Evolutionary conservation across 192 early-diverging fungal genomes (phyloP), one percentile per base, ranked within the genome.

Genomic region (Mortierella claussenii): DNA sequence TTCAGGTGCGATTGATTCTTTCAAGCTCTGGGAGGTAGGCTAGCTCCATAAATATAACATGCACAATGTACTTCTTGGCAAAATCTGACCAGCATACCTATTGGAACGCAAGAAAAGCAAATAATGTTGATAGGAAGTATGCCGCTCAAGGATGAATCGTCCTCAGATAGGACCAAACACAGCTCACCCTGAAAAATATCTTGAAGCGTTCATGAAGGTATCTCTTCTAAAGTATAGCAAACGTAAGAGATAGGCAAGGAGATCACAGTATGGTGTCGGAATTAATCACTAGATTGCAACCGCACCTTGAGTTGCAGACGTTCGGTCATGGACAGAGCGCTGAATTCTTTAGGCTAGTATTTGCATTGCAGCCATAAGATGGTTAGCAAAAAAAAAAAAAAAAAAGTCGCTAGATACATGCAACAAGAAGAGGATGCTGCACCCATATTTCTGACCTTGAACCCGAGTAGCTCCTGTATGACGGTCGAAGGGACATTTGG

Each of bases 151-250:
- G 5, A 13, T 20, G 44, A 1, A 0, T 18, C n/a, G 33, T 27
- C 45, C 9, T 54, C 1, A 40, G 21, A 23, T 30, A 1, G 0
- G 26, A 34, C 23, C n/a, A 31, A 7, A 53, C n/a, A n/a, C n/a
- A n/a, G n/a, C n/a, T 40, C 32, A 76, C 73, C 48, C 67, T 76
- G 59, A 76, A 76, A 37, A 61, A 56, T 3, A 76, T 24, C 46
- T 76, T 76, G 53, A 56, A 66, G 1, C 73, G 63, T 40, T 76
- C 73, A 13, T 67, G 37, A 32, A 51, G 67, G 37, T 55, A 27
- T 3, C 57, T 54, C n/a, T 51, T 60, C 73, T 76, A 60, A 53
- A 53, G 12, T 15, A 23, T 40, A n/a, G 3, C 28, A 18, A n/a
- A n/a, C n/a, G n/a, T n/a, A n/a, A n/a, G n/a, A n/a, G n/a, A n/a